Conservation (phyloP, 306 rosid genomes). For the Gastrolobium bilobum region DNA sequence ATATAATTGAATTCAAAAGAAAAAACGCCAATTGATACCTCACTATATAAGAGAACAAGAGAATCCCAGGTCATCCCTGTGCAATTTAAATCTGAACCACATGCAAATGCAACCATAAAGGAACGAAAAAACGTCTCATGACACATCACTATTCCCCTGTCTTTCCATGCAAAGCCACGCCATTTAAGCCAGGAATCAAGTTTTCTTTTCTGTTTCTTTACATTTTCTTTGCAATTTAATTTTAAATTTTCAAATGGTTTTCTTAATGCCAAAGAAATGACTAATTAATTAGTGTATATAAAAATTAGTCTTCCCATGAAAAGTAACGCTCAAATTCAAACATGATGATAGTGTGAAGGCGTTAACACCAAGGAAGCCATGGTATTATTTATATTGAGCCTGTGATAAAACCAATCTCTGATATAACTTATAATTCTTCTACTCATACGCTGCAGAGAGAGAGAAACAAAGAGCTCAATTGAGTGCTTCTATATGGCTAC, state of each 20-base stretch:
- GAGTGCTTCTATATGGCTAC: slow-evolving; percentile 67
- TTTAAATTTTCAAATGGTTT: neutral
- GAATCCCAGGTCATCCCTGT: neutral
- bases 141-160: neutral
- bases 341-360: slow-evolving; percentile 38
- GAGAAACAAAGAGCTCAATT: slow-evolving; percentile 24
- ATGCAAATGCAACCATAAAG: slow-evolving; percentile 42
- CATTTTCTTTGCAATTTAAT: neutral
- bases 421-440: neutral
- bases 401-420: slow-evolving; percentile 9
- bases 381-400: slow-evolving; percentile 42
- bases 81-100: slow-evolving; percentile 25
- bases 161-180: slow-evolving; percentile 26
- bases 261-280: slow-evolving; percentile 35
- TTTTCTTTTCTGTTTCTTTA: slow-evolving; percentile 33
- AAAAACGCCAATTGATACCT: neutral
- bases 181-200: slow-evolving; percentile 8
- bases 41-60: neutral
- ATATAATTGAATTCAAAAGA: neutral
- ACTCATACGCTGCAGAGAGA: neutral
- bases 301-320: slow-evolving; percentile 40
- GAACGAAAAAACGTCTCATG: neutral
- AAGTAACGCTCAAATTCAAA: slow-evolving; percentile 47
- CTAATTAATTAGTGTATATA: neutral
- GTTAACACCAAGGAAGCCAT: slow-evolving; percentile 51